A percentile compares a stretch with the other conserved stretches of the same genome.
Evolutionary conservation across 2,329 filamentous ascomycete genomes (phyloP).

Genomic region (Scedosporium dehoogii): DNA sequence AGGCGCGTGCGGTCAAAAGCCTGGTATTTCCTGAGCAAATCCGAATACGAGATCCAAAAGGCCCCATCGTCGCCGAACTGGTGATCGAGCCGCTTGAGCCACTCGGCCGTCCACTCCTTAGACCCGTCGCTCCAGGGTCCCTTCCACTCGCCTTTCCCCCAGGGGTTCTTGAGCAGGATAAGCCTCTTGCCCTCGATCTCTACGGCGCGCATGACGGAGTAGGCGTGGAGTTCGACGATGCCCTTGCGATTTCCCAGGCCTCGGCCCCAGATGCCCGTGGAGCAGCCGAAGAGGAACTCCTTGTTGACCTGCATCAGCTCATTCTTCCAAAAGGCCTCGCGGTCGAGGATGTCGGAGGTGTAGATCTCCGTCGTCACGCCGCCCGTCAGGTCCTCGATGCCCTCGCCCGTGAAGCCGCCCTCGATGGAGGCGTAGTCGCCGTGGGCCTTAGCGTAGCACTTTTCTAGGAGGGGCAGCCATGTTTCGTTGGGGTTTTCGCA

Average conservation of each 20-base stretch:
- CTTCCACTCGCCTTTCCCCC: slow-evolving; percentile 73
- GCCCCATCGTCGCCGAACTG: slow-evolving; percentile 68
- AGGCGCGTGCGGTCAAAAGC: slow-evolving; percentile 49
- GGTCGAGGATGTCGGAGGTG: slow-evolving; percentile 63
- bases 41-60: slow-evolving; percentile 50
- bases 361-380: slow-evolving; percentile 62
- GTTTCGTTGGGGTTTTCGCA: slow-evolving; percentile 68
- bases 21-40: slow-evolving; percentile 48
- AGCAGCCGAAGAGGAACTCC: slow-evolving; percentile 68
- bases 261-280: slow-evolving; percentile 51
- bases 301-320: slow-evolving; percentile 73
- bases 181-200: slow-evolving; percentile 48
- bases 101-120: slow-evolving; percentile 75
- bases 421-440: slow-evolving; percentile 69
- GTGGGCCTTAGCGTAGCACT: slow-evolving; percentile 72
- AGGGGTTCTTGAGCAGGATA: slow-evolving; percentile 63
- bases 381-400: slow-evolving; percentile 52
- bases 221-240: slow-evolving; percentile 49
- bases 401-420: slow-evolving; percentile 57
- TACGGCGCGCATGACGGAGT: slow-evolving; percentile 50
- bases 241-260: slow-evolving; percentile 52
- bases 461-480: slow-evolving; percentile 70
- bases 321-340: slow-evolving; percentile 73
- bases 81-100: slow-evolving; percentile 62
- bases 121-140: slow-evolving; percentile 75